phyloP scores from a whole-genome alignment of 345 rosid genomes.

The Ailanthus altissimus region DNA sequence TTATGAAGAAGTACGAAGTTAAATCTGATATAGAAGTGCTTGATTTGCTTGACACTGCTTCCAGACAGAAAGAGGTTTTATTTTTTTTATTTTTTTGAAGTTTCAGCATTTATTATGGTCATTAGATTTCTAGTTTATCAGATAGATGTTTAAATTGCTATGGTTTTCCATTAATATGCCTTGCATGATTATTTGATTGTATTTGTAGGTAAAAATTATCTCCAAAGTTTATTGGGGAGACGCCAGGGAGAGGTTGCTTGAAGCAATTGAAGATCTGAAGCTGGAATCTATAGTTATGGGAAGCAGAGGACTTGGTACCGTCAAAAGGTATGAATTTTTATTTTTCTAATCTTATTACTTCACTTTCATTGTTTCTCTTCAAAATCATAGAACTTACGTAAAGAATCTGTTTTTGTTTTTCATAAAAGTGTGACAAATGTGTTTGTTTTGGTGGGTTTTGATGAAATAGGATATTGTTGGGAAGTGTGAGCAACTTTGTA shows the following conservation, averaged over 20 bases:
- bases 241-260: constrained; percentile 80
- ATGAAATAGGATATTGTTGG: constrained; percentile 74
- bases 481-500: constrained; percentile 61
- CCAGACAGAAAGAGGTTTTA: constrained; percentile 83
- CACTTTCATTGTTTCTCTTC: neutral
- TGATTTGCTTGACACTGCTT: constrained; percentile 84
- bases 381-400: neutral
- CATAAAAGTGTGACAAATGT: neutral
- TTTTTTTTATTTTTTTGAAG: neutral
- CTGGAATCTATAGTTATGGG: constrained; percentile 89
- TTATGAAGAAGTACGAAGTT: constrained; percentile 60
- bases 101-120: neutral
- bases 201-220: constrained; percentile 44
- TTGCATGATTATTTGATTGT: neutral
- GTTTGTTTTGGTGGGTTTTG: constrained; percentile 12
- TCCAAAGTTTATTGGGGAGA: constrained; percentile 92
- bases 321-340: constrained; percentile 53
- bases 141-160: neutral
- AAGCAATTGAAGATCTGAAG: constrained; percentile 73
- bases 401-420: neutral
- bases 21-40: constrained; percentile 60
- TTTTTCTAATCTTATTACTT: neutral
- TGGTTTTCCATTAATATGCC: neutral
- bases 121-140: neutral
- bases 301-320: constrained; percentile 91